Evolutionary conservation across 2,329 filamentous ascomycete species (phyloP), one percentile per base, ranked within the genome.

Genomic region (Stachybotrys chlorohalonatus): DNA sequence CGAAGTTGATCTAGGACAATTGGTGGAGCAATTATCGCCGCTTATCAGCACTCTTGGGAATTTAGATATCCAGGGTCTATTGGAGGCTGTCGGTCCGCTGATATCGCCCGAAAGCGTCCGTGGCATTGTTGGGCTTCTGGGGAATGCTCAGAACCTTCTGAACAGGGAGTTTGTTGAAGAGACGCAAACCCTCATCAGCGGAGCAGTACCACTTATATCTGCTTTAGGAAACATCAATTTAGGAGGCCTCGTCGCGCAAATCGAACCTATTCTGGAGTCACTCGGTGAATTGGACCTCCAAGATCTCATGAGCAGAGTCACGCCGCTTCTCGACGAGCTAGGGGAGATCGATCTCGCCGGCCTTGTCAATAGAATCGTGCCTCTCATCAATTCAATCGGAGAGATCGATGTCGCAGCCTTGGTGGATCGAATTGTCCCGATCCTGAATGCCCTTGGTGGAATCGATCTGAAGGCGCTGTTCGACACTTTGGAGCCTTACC

Each of bases 221-320:
- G 68, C 70, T 0, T 64, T 75, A 1, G 63, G 64, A 2, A 56
- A 60, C 0, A 65, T 74, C 5, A 68, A 75, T 52, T 58, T 75
- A 7, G 62, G 64, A 55, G 64, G 64, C 11, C 65, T 71, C 42
- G 57, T 70, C 47, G 53, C 58, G 11, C 65, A 68, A 24, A 56
- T 69, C 1, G 58, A 60, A 31, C 68, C 67, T 1, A 57, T 71
- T 1, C 60, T 71, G 5, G 61, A 65, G n/a, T 63, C 60, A 0
- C 59, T 76, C 0, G 63, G 64, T 5, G 57, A 62, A 3, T 63
- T 74, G 7, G 69, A 74, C 53, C 52, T 74, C 6, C 57, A 60
- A 32, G 65, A 67, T 4, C 61, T 70, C 3, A 59, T 68, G 51
- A 55, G 62, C 11, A 60, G 66, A 54, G 57, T 66, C 13, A 63